Evolutionary conservation across 306 rosid genomes (phyloP), one percentile per base, ranked within the genome.

Genomic region (Rosa rugosa): DNA sequence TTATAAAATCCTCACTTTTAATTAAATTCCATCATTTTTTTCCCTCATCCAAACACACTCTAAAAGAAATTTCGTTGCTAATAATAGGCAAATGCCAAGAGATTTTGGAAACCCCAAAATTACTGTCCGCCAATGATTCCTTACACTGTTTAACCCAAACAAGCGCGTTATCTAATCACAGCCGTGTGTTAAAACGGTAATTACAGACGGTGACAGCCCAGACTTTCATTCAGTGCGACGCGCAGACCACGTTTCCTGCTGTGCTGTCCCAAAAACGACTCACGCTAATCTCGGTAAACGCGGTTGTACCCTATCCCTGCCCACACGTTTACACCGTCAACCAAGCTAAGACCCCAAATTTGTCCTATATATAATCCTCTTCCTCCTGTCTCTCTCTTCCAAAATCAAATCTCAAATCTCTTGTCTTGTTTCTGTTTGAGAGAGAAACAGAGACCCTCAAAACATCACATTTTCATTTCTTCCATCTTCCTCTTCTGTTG

Each of bases 271-370:
- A 31, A n/a, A 7, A 13, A 22, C 31, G 31, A 7, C 47, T 12
- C 14, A 8, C 71, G 71, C 14, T 38, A 27, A 31, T 25, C 38
- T 0, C 25, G 27, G n/a, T 10, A 8, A 31, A 31, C 36, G 36
- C 36, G 36, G 36, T 31, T 2, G 36, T 31, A 34, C 38, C 5
- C 13, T 2, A 57, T 57, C 64, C 10, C 1, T 8, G 5, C 42
- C 71, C 23, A 38, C 47, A 8, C 71, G 71, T 66, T 66, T 66
- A 38, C 71, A 20, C 23, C 22, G 46, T 66, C 71, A 17, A 66
- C 69, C n/a, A 13, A 10, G 5, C 11, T 59, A n/a, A 59, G 38
- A 59, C 42, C 42, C 69, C 4, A 63, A 31, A 63, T 3, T 4
- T 2, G 3, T 14, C 4, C 5, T 31, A 63, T 63, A 13, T 63